Percentiles rank a stretch among this genome's conserved stretches.
Conservation (phyloP, 2,329 filamentous ascomycete species). For the Cladophialophora psammophila region DNA sequence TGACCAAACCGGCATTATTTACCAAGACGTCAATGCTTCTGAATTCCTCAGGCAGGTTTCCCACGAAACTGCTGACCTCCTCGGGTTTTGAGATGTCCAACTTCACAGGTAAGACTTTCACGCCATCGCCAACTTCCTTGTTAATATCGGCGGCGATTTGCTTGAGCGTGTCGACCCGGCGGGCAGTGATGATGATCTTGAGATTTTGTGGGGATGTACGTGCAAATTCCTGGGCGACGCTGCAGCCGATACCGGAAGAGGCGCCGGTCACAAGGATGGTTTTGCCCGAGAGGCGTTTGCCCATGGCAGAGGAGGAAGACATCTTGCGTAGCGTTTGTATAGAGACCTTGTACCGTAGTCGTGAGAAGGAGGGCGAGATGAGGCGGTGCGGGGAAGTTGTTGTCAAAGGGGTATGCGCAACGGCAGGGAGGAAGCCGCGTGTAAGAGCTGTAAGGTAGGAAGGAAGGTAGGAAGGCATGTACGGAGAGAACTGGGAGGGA, state of each 20-base stretch:
- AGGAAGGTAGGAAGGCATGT: conserved; percentile 19
- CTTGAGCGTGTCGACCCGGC: conserved; percentile 78
- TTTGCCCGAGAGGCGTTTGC: conserved; percentile 88
- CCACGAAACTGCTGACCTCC: conserved; percentile 76
- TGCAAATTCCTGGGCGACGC: conserved; percentile 86
- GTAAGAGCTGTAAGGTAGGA: conserved; percentile 1
- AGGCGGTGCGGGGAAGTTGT: conserved; percentile 20
- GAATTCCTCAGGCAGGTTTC: conserved; percentile 78
- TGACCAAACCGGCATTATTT: conserved; percentile 95
- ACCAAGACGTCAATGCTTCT: conserved; percentile 85
- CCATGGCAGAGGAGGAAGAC: conserved; percentile 67
- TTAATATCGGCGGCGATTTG: conserved; percentile 78
- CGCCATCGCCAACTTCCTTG: conserved; percentile 76
- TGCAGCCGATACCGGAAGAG: conserved; percentile 84
- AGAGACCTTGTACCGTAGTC: conserved; percentile 2
- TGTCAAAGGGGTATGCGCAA: not conserved
- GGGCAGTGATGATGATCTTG: conserved; percentile 86
- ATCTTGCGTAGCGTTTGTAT: conserved; percentile 55
- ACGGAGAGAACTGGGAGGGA: not conserved
- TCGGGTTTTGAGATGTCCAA: conserved; percentile 85
- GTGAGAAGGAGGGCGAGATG: not conserved
- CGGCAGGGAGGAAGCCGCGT: conserved; percentile 13
- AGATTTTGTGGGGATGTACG: conserved; percentile 79
- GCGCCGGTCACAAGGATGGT: conserved; percentile 92
- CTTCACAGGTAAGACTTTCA: conserved; percentile 81